Conservation (phyloP, 2,329 filamentous ascomycete species). For the Aspergillus fijiensis region DNA sequence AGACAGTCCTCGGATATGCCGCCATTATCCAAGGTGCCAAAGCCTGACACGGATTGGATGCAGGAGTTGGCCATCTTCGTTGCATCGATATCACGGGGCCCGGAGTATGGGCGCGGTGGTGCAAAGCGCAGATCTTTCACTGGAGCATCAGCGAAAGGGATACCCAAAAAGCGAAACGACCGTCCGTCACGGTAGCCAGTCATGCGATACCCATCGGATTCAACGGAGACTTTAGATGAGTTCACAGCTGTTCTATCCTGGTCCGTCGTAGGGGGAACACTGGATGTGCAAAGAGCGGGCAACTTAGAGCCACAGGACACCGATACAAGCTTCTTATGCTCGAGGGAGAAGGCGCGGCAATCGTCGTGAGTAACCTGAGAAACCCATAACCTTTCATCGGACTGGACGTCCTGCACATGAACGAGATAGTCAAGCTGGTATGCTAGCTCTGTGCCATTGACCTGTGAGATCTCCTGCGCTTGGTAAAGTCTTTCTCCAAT, state of each 20-base stretch:
- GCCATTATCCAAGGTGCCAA: constrained; percentile 13
- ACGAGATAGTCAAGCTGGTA: constrained; percentile 28
- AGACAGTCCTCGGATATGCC: constrained; percentile 37
- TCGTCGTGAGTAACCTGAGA: not conserved
- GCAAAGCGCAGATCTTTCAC: constrained; percentile 46
- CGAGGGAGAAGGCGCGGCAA: constrained; percentile 22
- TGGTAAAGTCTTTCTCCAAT: constrained; percentile 25
- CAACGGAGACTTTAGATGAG: constrained; percentile 21
- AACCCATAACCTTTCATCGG: constrained; percentile 20
- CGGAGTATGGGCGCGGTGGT: constrained; percentile 32
- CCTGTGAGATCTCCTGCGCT: constrained; percentile 6
- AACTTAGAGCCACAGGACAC: constrained; percentile 17
- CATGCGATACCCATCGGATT: constrained; percentile 18
- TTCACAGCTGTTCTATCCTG: constrained; percentile 13
- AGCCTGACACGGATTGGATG: constrained; percentile 21
- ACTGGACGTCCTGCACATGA: constrained; percentile 15
- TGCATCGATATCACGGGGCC: constrained; percentile 31
- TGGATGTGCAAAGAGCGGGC: constrained; percentile 24
- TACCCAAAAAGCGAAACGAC: constrained; percentile 44
- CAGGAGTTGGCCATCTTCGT: constrained; percentile 22
- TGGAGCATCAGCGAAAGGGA: constrained; percentile 51
- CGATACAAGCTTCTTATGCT: constrained; percentile 9
- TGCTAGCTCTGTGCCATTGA: constrained; percentile 20
- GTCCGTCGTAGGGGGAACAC: constrained; percentile 22
- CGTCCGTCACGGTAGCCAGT: constrained; percentile 30